Evolutionary conservation across 331 rosid species (phyloP), one percentile per base, ranked within the genome.

Genomic region (Pyracantha coccinea): DNA sequence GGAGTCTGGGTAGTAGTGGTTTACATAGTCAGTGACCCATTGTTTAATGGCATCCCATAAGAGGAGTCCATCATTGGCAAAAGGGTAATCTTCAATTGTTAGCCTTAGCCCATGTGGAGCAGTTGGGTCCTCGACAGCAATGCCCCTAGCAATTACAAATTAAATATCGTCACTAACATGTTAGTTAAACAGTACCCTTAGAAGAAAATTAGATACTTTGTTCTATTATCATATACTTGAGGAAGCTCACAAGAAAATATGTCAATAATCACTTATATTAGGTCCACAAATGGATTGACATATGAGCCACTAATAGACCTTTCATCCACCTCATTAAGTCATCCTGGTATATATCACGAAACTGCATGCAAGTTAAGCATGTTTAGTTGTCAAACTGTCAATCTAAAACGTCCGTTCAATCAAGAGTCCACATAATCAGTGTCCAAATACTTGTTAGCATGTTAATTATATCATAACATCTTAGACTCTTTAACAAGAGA

Each of bases 11-110:
- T 84, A 90, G 25, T 90, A 88, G 57, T 86, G 86, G 54, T 50
- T 78, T 7, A 90, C 88, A 41, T 88, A 90, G 53, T 88, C 89
- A 11, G 77, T 75, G 12, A 90, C 87, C 96, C 96, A 90, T 67
- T 67, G 25, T 32, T 86, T 82, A 62, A 90, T 85, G 7, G 63
- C 17, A 55, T 84, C 91, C 96, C 96, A 90, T 8, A 90, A 66
- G 44, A 84, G 21, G 13, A 88, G 85, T 0, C 96, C 96, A 60
- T 90, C 96, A 11, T 86, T 88, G 7, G 96, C 96, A 80, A 61
- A 90, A 2, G 92, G 96, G 77, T 90, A 90, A 64, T 90, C 96
- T 66, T 81, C 8, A 35, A 88, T 84, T 23, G 88, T 10, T n/a
- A 90, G 85, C 76, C 44, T 86, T 45, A 90, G 73, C 1, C 96